These are phyloP conservation scores for Colletotrichum sp. DNA, from an alignment of 2,329 filamentous ascomycete species.

Conservation along the genomic window DNA sequence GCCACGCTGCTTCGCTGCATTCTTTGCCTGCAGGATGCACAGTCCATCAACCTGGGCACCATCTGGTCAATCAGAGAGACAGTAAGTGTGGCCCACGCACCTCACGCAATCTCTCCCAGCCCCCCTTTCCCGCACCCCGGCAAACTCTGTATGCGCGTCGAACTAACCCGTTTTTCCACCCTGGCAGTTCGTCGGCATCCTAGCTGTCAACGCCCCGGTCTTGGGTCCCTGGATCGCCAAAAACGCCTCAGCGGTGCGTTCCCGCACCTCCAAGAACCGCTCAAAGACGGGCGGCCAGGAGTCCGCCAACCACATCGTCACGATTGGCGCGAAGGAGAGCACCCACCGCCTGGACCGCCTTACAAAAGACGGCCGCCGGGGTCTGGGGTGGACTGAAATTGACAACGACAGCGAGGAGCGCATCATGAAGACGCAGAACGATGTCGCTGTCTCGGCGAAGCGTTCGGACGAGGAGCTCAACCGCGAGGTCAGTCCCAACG, in stretches of 20 bases:
- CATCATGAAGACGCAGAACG: conserved; percentile 14
- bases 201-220: conserved; percentile 27
- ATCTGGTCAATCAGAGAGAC: conserved; percentile 31
- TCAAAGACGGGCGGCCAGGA: conserved; percentile 5
- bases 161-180: neutral
- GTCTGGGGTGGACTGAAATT: conserved; percentile 26
- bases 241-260: conserved; percentile 14
- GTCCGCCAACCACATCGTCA: conserved; percentile 20
- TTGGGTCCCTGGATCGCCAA: conserved; percentile 28
- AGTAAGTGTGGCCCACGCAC: conserved; percentile 14
- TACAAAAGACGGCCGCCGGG: conserved; percentile 19
- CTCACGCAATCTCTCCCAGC: neutral
- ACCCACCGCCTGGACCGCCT: conserved; percentile 19
- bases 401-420: conserved; percentile 25
- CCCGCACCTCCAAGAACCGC: conserved; percentile 9
- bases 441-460: neutral
- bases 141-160: neutral
- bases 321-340: conserved; percentile 22
- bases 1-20: conserved; percentile 28
- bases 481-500: neutral
- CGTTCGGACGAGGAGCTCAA: neutral
- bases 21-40: conserved; percentile 24
- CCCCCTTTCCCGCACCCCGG: neutral
- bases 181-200: conserved; percentile 27
- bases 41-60: conserved; percentile 28